Evolutionary conservation across 2,329 filamentous ascomycete genomes (phyloP).

Genomic region (Curvularia verruculosa): DNA sequence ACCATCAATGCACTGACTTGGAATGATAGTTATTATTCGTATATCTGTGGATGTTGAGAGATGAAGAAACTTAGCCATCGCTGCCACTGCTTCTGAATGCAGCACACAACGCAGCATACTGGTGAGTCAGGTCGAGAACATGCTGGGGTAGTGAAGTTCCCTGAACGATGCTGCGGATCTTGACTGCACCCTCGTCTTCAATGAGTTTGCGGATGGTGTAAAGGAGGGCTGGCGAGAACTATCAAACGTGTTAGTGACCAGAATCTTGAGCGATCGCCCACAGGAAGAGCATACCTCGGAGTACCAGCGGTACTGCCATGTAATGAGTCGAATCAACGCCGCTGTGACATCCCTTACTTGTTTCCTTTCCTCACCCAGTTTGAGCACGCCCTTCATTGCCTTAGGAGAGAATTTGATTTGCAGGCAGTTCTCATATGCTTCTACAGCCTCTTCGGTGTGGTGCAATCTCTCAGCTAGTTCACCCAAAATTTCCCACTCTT

Average conservation of each 20-base stretch:
- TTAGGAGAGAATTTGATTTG: conserved; percentile 90
- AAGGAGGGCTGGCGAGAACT: conserved; percentile 91
- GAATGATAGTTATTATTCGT: conserved; percentile 9
- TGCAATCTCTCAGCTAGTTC: conserved; percentile 91
- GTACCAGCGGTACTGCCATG: conserved; percentile 99
- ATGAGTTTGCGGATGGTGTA: conserved; percentile 89
- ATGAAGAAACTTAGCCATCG: conserved; percentile 65
- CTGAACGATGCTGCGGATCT: conserved; percentile 96
- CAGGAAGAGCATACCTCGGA: conserved; percentile 69
- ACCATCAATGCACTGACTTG: neutral
- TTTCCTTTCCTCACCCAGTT: conserved; percentile 76
- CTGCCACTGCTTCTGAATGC: conserved; percentile 94
- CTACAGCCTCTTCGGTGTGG: conserved; percentile 86
- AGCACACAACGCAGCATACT: conserved; percentile 93
- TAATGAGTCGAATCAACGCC: conserved; percentile 87
- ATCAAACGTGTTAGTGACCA: conserved; percentile 7
- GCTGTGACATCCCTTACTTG: conserved; percentile 82
- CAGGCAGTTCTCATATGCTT: conserved; percentile 90
- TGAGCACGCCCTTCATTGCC: conserved; percentile 83
- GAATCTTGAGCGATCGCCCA: too few species aligned
- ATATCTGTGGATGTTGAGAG: conserved; percentile 21
- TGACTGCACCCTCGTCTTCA: conserved; percentile 96
- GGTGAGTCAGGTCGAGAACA: conserved; percentile 91
- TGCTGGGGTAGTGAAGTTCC: conserved; percentile 91
- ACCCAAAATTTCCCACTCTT: conserved; percentile 98